Base-by-base conservation (phyloP, 1,284 basidiomycete genomes). In the Thelephora terrestris region DNA sequence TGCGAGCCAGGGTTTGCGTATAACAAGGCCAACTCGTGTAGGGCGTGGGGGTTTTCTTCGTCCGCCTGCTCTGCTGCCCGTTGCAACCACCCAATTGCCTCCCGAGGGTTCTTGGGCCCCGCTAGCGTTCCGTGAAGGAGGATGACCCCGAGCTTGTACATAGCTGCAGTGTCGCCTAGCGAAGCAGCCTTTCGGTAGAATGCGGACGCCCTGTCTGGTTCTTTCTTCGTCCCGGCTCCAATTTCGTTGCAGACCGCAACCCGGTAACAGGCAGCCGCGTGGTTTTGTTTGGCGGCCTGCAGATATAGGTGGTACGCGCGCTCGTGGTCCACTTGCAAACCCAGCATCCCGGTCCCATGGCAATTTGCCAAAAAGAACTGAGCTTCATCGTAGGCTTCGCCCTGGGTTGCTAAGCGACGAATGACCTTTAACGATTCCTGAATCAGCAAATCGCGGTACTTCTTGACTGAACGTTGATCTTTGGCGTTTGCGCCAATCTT, bases 181-280 rank as follows among this genome's bases (percentile, higher is more conserved):
- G 92, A 92, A 2, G 92, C 92, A 2, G 96, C 90, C 68, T 99
- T 98, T 53, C 94, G 83, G 69, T 98, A 99, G 65, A 99, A 98
- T 14, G 94, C 82, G 39, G 94, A 84, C 3, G 95, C 95, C 32
- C 94, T 79, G 25, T 83, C 75, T 2, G 85, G 82, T 60, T 99
- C 95, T 51, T 85, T 78, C 55, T 86, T 77, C 2, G 96, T 99
- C n/a, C 96, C 96, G 1, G 93, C 94, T n/a, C 96, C 96, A 50
- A 99, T 91, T 66, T 99, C 96, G 67, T 98, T 98, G 67, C 96
- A 99, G 4, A 99, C 95, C 3, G 94, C 96, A 27, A 97, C 94
- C 42, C 96, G 88, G 63, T 99, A 99, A 25, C 89, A 93, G 20
- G 93, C 94, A 0, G 92, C 81, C 0, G 96, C 80, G 61, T 99